Percentiles rank a stretch among this genome's conserved stretches.
Conservation (phyloP, 169 alveolate genomes). For the Perkinsus olseni region DNA sequence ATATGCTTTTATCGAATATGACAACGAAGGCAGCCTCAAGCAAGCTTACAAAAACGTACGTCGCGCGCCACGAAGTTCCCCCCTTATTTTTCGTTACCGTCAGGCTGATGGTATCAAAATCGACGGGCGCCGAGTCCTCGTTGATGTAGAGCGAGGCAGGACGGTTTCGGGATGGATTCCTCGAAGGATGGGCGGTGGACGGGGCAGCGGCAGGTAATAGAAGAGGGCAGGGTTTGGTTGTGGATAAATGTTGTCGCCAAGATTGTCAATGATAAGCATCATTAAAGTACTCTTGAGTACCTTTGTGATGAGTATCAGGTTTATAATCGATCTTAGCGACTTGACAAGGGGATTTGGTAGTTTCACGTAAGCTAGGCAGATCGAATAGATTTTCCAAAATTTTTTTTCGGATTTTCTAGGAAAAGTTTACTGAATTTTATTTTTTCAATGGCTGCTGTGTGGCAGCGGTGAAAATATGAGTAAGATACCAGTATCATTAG, state of each 20-base stretch:
- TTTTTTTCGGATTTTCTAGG: too few relatives aligned
- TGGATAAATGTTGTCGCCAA: conserved; percentile 7
- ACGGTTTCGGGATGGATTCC: conserved; percentile 88
- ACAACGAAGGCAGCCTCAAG: conserved; percentile 66
- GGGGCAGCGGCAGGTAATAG: conserved; percentile 70
- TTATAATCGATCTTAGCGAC: too few relatives aligned
- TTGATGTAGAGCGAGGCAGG: conserved; percentile 90
- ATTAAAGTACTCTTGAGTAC: too few relatives aligned
- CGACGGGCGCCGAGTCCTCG: conserved; percentile 82
- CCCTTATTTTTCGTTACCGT: conserved; percentile 63
- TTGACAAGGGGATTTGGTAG: too few relatives aligned
- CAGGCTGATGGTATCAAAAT: conserved; percentile 83
- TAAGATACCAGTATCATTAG: too few relatives aligned
- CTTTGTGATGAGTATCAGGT: too few relatives aligned
- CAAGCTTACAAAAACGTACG: conserved; percentile 17
- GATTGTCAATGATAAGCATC: too few relatives aligned
- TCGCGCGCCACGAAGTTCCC: conserved; percentile 31
- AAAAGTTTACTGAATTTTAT: too few relatives aligned
- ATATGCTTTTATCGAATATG: conserved; percentile 90
- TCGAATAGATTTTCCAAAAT: too few relatives aligned
- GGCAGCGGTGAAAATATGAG: too few relatives aligned
- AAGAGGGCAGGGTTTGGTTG: conserved; percentile 43
- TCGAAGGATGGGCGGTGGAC: conserved; percentile 89
- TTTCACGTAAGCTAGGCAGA: too few relatives aligned
- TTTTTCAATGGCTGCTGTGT: too few relatives aligned